Base-by-base conservation (phyloP, 495 filamentous ascomycete species). In the Cercophora samala region DNA sequence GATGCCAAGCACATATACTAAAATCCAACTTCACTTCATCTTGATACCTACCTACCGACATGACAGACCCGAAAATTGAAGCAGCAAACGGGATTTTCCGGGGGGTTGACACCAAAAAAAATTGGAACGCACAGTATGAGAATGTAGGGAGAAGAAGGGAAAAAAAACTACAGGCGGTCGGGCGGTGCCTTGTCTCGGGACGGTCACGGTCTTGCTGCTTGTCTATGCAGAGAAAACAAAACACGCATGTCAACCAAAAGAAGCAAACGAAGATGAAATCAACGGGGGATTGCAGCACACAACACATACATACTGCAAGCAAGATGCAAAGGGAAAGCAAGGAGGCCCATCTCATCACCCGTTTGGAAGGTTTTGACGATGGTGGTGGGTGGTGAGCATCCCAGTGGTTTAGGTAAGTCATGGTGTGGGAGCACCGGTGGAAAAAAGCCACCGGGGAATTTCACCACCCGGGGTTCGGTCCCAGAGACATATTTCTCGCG, bases 251-350 rank as follows among this genome's bases (percentile, higher is more conserved):
- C 37, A 46, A 29, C 17, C 26, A 60, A 60, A 29, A 58, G 23
- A 58, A 58, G 54, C 19, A 58, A 58, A 58, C 19, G 54, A 58
- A 58, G 54, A 9, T 58, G 54, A 21, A 58, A 58, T 58, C 19
- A 11, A 46, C 37, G 37, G 37, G 9, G 37, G 6, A 17, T 11
- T 46, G 37, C 37, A 46, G 37, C 8, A 9, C 37, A 46, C 37
- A 46, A 46, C 37, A 46, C 37, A 46, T 46, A 46, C 37, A 46
- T 46, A 9, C 37, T 46, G 37, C 37, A 46, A 11, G 37, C 37
- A 46, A 17, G 37, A 46, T 46, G 37, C 37, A 46, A 46, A 46
- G 37, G 37, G 8, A 46, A 46, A 46, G 37, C 11, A 46, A 46
- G 37, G 13, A 46, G 37, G 37, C 8, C 37, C 37, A 46, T 46